phyloP scores from a whole-genome alignment of 2,329 filamentous ascomycete species.

The Esteya vermicola region DNA sequence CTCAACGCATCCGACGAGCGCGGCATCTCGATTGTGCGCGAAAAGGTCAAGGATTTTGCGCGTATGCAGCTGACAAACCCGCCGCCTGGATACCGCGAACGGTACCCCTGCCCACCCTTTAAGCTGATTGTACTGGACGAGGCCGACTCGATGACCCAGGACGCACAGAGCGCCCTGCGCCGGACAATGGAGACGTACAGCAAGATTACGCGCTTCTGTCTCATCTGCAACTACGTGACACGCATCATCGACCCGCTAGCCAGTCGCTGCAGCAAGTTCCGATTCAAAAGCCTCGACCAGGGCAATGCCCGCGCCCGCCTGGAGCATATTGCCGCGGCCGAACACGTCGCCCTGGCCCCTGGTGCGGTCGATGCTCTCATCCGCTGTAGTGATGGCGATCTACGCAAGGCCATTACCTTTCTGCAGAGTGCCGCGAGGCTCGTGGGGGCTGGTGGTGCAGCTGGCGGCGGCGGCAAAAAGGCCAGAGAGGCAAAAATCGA shows the following conservation, averaged over 20 bases:
- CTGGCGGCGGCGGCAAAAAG: slow-evolving; percentile 19
- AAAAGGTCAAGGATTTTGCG: slow-evolving; percentile 98
- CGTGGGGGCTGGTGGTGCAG: no score
- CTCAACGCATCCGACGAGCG: slow-evolving; percentile 98
- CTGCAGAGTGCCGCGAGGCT: slow-evolving; percentile 86
- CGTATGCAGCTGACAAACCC: slow-evolving; percentile 84
- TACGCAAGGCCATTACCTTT: slow-evolving; percentile 92
- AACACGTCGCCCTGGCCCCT: slow-evolving; percentile 61
- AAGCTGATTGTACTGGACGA: slow-evolving; percentile 99
- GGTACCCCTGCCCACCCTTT: slow-evolving; percentile 91
- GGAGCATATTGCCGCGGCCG: slow-evolving; percentile 66
- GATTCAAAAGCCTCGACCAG: slow-evolving; percentile 91
- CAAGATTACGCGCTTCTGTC: slow-evolving; percentile 90
- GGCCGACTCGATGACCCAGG: slow-evolving; percentile 97
- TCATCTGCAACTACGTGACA: slow-evolving; percentile 98
- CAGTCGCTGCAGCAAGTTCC: slow-evolving; percentile 86
- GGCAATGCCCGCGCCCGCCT: slow-evolving; percentile 68
- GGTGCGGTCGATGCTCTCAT: slow-evolving; percentile 77
- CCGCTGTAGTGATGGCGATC: slow-evolving; percentile 78
- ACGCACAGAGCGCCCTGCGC: slow-evolving; percentile 83
- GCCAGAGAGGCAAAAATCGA: slow-evolving; percentile 16
- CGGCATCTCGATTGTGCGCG: slow-evolving; percentile 89
- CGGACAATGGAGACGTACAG: slow-evolving; percentile 98
- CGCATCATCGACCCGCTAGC: slow-evolving; percentile 94
- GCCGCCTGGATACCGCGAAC: slow-evolving; percentile 48